These are phyloP conservation scores for Fusarium burgessii DNA, from an alignment of 2,329 filamentous ascomycete species.

Conservation along the genomic window DNA sequence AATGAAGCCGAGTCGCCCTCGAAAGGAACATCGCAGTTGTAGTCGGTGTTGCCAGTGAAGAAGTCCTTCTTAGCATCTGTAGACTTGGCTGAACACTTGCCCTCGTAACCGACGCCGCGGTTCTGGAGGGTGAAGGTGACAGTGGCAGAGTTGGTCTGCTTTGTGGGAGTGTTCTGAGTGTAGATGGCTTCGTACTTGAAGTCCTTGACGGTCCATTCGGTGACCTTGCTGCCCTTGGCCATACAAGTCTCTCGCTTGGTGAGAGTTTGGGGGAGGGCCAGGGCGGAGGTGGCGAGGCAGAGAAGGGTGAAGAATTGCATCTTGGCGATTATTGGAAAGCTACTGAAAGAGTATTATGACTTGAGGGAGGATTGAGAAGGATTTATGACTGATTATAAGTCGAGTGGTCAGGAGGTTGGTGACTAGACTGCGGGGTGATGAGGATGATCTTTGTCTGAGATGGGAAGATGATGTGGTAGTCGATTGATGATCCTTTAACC, in stretches of 20 bases:
- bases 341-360: background rate
- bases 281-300: conserved; percentile 45
- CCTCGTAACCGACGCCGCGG: conserved; percentile 55
- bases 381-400: conserved; percentile 6
- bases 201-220: conserved; percentile 55
- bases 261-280: conserved; percentile 43
- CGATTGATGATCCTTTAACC: conserved; percentile 12
- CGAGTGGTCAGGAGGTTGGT: conserved; percentile 24
- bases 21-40: conserved; percentile 56
- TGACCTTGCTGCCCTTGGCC: conserved; percentile 38
- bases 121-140: conserved; percentile 63
- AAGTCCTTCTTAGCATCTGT: conserved; percentile 58
- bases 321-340: conserved; percentile 18
- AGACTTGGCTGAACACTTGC: conserved; percentile 57
- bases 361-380: background rate
- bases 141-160: conserved; percentile 61
- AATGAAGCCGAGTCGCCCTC: conserved; percentile 54
- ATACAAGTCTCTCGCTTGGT: conserved; percentile 41
- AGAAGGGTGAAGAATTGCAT: conserved; percentile 46
- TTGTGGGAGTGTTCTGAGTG: conserved; percentile 61
- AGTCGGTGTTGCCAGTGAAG: conserved; percentile 61
- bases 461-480: conserved; percentile 11
- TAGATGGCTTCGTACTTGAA: conserved; percentile 63
- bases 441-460: conserved; percentile 36
- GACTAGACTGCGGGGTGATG: conserved; percentile 13